Base-by-base conservation (phyloP, 1,139 yeast genomes). In the Diutina scorzettiae region DNA sequence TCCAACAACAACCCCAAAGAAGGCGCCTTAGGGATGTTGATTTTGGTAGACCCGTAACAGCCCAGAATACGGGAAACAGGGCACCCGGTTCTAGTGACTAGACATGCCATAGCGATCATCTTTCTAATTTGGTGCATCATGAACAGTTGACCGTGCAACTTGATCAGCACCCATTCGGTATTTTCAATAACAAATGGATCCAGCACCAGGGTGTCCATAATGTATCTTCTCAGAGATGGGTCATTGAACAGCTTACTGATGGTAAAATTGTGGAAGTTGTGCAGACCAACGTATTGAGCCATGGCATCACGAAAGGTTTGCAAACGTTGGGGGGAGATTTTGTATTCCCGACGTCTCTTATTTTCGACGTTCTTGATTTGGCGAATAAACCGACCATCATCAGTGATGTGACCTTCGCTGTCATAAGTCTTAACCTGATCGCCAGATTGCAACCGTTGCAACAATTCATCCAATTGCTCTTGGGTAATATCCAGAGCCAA, bases 91-190 rank as follows among this genome's bases (percentile, higher is more conserved):
- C 98, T 75, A 25, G 89, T 78, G 16, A 84, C 77, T 44, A 91
- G 68, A 0, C 89, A 76, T 1, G 95, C 95, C 95, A 91, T 82
- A 23, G 96, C 93, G 46, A 93, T 86, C 99, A 91, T 91, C 59
- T 91, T 91, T 58, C 99, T 78, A 55, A 91, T 91, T 68, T 91
- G 99, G 61, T 91, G 98, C 48, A 91, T 70, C 99, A 93, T 93
- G 60, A 91, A 91, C 7, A 96, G 86, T 62, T 91, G 98, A 3
- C 99, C 99, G 57, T 91, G 98, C 48, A 91, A 85, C 62, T 91
- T 91, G 54, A 93, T 81, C 2, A 96, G 84, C 4, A 86, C 74
- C 99, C 99, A 91, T 57, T 91, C 97, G 5, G 96, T 87, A 42
- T 85, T 87, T 53, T 89, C 84, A 52, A 93, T 89, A 42, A 85